These are phyloP conservation scores for Petunia axillaris DNA, from an alignment of 257 asterid genomes.

Conservation along the genomic window DNA sequence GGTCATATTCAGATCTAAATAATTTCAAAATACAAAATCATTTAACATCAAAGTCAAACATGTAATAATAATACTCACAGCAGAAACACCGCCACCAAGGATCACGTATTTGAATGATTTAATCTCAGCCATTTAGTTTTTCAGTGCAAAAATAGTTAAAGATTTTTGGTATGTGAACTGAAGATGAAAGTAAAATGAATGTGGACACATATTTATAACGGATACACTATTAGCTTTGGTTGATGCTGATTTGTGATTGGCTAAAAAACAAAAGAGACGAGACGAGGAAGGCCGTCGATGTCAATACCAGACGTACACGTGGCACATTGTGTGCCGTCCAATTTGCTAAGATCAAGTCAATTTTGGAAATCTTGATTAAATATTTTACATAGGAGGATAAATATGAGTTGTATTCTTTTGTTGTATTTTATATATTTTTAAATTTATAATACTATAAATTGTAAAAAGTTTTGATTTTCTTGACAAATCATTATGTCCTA, in stretches of 20 bases:
- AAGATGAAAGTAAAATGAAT: not conserved
- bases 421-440: not conserved
- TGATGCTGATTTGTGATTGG: conserved; percentile 12
- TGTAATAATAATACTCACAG: conserved; percentile 58
- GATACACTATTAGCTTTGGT: not conserved
- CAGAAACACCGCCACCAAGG: conserved; percentile 91
- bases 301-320: conserved; percentile 42
- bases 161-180: not conserved
- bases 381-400: not conserved
- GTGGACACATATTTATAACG: not conserved
- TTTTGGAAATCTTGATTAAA: too few species aligned
- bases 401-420: not conserved
- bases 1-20: not conserved
- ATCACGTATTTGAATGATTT: conserved; percentile 82
- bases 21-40: not conserved
- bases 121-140: conserved; percentile 61
- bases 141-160: not conserved
- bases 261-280: not conserved
- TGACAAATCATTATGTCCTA: too few species aligned
- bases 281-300: conserved; percentile 17
- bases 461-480: too few species aligned
- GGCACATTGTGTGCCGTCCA: conserved; percentile 33
- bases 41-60: not conserved
- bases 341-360: conserved; percentile 45
- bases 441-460: too few species aligned